Conservation (phyloP, 2,329 filamentous ascomycete genomes). For the Amauroascus verrucosus region DNA sequence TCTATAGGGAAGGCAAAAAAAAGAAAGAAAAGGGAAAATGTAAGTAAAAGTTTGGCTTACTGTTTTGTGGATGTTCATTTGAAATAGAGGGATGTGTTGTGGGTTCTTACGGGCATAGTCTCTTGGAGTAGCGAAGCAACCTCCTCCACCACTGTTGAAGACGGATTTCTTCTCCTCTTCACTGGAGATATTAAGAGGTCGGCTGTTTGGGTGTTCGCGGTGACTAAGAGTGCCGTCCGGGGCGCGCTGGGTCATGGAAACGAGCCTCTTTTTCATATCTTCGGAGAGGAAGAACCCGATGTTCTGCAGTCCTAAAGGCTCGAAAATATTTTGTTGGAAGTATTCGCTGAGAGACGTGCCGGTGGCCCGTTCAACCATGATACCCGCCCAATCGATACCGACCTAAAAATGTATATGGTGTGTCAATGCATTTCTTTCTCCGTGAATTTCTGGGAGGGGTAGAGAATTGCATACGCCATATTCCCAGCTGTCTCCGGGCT, state of each 20-base stretch:
- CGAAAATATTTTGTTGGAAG: slow-evolving; percentile 40
- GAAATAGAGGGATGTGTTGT: neutral
- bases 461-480: slow-evolving; percentile 42
- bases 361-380: slow-evolving; percentile 40
- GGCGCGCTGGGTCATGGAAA: slow-evolving; percentile 47
- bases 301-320: slow-evolving; percentile 40
- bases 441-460: neutral
- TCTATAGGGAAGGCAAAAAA: slow-evolving; percentile 34
- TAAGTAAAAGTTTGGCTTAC: too few relatives aligned
- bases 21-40: too few relatives aligned
- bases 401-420: slow-evolving; percentile 32
- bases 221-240: slow-evolving; percentile 34
- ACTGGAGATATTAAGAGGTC: slow-evolving; percentile 37
- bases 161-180: slow-evolving; percentile 36
- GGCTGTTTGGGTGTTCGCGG: slow-evolving; percentile 44
- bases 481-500: slow-evolving; percentile 53
- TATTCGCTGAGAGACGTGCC: slow-evolving; percentile 41
- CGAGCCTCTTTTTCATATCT: slow-evolving; percentile 46
- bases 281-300: slow-evolving; percentile 49
- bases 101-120: slow-evolving; percentile 48
- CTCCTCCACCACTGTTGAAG: slow-evolving; percentile 53
- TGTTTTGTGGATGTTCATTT: too few relatives aligned
- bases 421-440: neutral
- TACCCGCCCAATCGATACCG: slow-evolving; percentile 46
- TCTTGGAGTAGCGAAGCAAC: slow-evolving; percentile 48